These are phyloP conservation scores for Xylariaceae sp. DNA, from an alignment of 2,329 filamentous ascomycete species.

Conservation along the genomic window DNA sequence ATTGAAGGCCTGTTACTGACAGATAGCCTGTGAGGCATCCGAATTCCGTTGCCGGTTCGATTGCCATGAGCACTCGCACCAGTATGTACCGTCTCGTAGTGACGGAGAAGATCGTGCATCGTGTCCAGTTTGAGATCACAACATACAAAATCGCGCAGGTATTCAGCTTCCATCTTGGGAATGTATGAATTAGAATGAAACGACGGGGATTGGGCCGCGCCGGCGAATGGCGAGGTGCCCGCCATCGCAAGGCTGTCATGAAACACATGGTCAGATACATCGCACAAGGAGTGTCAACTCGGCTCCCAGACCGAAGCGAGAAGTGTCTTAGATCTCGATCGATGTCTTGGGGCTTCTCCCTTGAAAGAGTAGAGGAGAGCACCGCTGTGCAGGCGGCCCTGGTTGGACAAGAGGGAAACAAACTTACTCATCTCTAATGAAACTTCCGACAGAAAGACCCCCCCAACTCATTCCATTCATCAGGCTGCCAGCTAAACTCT, in stretches of 20 bases:
- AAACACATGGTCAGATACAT: conserved; percentile 26
- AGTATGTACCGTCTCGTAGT: conserved; percentile 94
- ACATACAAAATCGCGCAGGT: conserved; percentile 96
- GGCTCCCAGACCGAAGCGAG: conserved; percentile 21
- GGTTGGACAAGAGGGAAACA: conserved; percentile 1
- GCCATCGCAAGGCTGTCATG: conserved; percentile 80
- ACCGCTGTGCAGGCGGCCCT: not conserved
- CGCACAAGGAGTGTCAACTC: conserved; percentile 4
- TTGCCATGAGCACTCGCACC: conserved; percentile 50
- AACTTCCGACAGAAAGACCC: conserved; percentile 91
- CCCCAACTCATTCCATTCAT: conserved; percentile 94
- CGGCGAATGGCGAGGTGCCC: conserved; percentile 85
- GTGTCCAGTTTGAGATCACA: conserved; percentile 86
- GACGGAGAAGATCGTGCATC: conserved; percentile 89
- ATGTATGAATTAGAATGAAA: conserved; percentile 96
- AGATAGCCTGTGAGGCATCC: conserved; percentile 32
- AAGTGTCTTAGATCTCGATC: conserved; percentile 21
- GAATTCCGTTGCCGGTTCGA: conserved; percentile 28
- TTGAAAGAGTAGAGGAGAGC: not conserved
- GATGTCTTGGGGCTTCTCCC: conserved; percentile 6
- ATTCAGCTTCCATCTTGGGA: conserved; percentile 93
- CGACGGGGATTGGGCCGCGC: conserved; percentile 79
- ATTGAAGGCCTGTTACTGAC: conserved; percentile 30
- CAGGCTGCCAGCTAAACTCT: conserved; percentile 60
- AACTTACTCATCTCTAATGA: conserved; percentile 96